phyloP scores from a whole-genome alignment of 176 grass and related monocot species.

The Dactylis glomerata region DNA sequence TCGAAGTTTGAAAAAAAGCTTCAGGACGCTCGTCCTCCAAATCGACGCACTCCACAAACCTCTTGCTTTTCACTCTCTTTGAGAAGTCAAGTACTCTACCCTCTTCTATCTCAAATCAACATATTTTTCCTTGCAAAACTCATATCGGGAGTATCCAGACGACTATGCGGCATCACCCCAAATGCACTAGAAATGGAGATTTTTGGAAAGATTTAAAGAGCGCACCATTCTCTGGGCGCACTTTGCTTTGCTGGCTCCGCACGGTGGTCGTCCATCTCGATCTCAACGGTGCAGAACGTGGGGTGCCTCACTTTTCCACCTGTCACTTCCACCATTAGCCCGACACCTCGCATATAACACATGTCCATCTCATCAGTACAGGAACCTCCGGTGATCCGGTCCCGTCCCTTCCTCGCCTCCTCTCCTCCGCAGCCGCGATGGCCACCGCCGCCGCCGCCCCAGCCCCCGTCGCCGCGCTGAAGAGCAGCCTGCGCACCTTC shows the following conservation, averaged over 20 bases:
- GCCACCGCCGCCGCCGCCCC: conserved; percentile 32
- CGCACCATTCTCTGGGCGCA: neutral
- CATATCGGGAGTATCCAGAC: neutral
- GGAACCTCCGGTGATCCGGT: neutral
- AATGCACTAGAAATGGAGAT: neutral
- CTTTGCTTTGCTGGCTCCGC: neutral
- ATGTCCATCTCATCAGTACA: neutral
- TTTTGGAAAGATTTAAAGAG: neutral
- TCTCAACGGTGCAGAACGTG: conserved; percentile 47
- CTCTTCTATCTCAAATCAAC: neutral
- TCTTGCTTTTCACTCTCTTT: neutral
- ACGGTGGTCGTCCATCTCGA: conserved; percentile 45
- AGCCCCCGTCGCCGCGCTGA: conserved; percentile 23
- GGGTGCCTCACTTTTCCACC: conserved; percentile 5
- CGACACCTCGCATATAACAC: conserved; percentile 24
- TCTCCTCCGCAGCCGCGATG: conserved; percentile 32
- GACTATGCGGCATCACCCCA: neutral
- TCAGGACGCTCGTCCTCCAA: too few species aligned
- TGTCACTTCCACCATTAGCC: conserved; percentile 6
- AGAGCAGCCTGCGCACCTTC: conserved; percentile 47
- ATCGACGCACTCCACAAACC: too few species aligned
- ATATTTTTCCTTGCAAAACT: neutral
- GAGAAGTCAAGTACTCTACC: neutral
- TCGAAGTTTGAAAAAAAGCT: too few species aligned
- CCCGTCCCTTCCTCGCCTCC: conserved; percentile 10